phyloP scores from a whole-genome alignment of 371 early-diverging fungal genomes.

The Syncephalastrum sp. region DNA sequence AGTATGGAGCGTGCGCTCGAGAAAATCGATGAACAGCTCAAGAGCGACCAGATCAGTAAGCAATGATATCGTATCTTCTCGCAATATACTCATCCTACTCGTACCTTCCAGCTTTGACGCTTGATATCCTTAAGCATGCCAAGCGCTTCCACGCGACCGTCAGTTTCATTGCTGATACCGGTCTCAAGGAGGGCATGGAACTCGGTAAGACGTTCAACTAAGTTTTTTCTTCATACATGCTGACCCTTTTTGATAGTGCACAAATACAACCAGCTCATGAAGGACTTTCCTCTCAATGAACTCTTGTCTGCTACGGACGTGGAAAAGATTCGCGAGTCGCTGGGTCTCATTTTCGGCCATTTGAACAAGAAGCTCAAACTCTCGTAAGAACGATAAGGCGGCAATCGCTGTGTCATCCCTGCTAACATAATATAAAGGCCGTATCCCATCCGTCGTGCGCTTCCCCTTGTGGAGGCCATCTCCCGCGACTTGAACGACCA shows the following conservation, averaged over 20 bases:
- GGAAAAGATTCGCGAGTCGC: conserved; percentile 74
- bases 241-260: conserved; percentile 50
- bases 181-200: conserved; percentile 93
- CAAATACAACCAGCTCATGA: conserved; percentile 97
- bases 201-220: conserved; percentile 42
- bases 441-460: conserved; percentile 92
- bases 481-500: conserved; percentile 94
- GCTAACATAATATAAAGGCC: conserved; percentile 45
- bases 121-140: conserved; percentile 94
- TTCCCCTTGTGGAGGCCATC: conserved; percentile 94
- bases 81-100: background rate
- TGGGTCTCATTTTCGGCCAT: conserved; percentile 90
- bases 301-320: conserved; percentile 93
- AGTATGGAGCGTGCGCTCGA: conserved; percentile 94
- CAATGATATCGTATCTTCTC: background rate
- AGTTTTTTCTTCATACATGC: background rate
- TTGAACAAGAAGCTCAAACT: conserved; percentile 95
- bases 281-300: conserved; percentile 97
- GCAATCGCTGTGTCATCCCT: background rate
- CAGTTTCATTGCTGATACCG: conserved; percentile 97
- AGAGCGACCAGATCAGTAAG: conserved; percentile 85
- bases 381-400: conserved; percentile 48
- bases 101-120: conserved; percentile 65
- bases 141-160: conserved; percentile 98
- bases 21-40: conserved; percentile 92